Evolutionary conservation across 805 yeast species (phyloP), one percentile per base, ranked within the genome.

Genomic region (Saturnispora zaruensis): DNA sequence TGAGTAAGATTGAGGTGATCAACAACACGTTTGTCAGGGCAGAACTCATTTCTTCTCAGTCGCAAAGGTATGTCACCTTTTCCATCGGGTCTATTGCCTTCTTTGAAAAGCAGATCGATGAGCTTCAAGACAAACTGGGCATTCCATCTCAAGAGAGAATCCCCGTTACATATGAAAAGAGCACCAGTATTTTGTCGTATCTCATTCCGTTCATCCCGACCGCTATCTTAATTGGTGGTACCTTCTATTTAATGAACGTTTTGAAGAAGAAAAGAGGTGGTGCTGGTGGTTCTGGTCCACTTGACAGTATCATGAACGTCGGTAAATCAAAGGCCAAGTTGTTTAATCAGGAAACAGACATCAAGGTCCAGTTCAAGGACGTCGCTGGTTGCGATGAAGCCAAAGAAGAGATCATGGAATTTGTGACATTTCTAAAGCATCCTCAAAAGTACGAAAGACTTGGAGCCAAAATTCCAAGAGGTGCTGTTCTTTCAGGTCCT

Each of bases 311-410:
- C 14, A 80, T 86, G 68, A 77, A 78, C 48, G 86, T 90, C 61
- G 96, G 97, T 51, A 87, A 89, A 64, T 84, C 95, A 37, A 87
- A 86, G 51, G 98, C 98, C 4, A 87, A 88, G 65, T 75, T 82
- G 55, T 91, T 91, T 72, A 91, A 93, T 66, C 87, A 84, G 63
- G 97, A 93, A 57, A 83, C 90, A 2, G 95, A 88, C 55, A 86
- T 93, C 53, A 87, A 87, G 63, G 83, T 88, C 46, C 84, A 82
- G 64, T 93, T 93, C 63, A 79, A 82, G 59, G 98, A 95, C 66
- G 99, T 93, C 46, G 99, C 99, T 1, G 99, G 99, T 48, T 86
- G 91, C 74, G 85, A 83, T 54, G 99, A 93, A 69, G 96, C 99
- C 9, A 93, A 93, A 68, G 91, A 83, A 57, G 99, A 93, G 69